Percentiles rank a stretch among this genome's conserved stretches.
These are phyloP conservation scores for Symmetrospora coprosmae DNA, from an alignment of 768 basidiomycete species.

Conservation along the genomic window DNA sequence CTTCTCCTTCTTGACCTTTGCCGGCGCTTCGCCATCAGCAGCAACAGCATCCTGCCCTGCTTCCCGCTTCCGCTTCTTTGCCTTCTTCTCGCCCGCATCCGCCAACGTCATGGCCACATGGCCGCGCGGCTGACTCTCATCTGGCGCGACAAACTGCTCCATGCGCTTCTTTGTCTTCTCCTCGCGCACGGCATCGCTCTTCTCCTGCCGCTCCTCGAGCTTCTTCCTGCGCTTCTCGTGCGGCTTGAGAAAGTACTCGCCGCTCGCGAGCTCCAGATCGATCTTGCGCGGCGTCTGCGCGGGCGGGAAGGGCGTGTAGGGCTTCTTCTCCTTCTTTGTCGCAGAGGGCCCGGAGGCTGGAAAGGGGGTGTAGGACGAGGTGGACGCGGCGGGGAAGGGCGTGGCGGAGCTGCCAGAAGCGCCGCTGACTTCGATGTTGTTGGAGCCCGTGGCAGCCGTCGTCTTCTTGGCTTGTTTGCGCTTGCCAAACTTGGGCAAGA, in stretches of 20 bases:
- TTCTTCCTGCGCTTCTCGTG: constrained; percentile 70
- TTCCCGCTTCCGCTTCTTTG: constrained; percentile 36
- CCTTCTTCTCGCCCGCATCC: constrained; percentile 43
- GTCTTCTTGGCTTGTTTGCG: constrained; percentile 65
- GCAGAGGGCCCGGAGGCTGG: too few species aligned
- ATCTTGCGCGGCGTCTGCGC: constrained; percentile 68
- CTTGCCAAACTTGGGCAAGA: constrained; percentile 89
- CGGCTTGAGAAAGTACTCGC: constrained; percentile 94
- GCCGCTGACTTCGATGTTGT: not conserved
- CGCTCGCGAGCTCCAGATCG: constrained; percentile 85
- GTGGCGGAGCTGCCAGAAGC: not conserved
- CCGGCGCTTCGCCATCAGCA: not conserved
- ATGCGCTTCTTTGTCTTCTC: constrained; percentile 63
- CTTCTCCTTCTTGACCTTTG: constrained; percentile 18
- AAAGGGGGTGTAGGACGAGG: not conserved
- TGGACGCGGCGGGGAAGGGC: not conserved
- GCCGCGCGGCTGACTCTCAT: constrained; percentile 53
- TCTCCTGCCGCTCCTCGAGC: constrained; percentile 56
- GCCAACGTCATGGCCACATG: constrained; percentile 54
- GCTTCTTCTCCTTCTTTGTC: constrained; percentile 75
- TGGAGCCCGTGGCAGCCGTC: not conserved
- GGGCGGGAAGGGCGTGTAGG: constrained; percentile 81
- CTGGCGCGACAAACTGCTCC: constrained; percentile 73
- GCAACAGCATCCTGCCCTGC: constrained; percentile 13
- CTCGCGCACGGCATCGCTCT: constrained; percentile 42